Evolutionary conservation across 1,139 yeast species (phyloP).

Genomic region (Spathaspora sp.): DNA sequence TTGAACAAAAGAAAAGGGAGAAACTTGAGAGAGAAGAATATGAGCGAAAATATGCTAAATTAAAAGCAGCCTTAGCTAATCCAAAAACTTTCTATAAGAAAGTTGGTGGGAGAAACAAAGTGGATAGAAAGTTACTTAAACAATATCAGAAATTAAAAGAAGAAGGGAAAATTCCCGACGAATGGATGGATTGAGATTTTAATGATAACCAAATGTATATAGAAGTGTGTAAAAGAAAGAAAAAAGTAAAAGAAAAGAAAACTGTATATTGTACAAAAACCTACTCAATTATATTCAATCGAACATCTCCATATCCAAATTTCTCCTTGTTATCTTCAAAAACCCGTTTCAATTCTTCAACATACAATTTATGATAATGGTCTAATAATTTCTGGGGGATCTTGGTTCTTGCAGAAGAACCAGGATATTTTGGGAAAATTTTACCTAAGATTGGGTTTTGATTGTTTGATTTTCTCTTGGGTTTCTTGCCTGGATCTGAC

Average conservation of each 20-base stretch:
- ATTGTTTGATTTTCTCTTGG: neutral
- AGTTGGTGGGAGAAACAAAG: slow-evolving; percentile 28
- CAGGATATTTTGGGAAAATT: slow-evolving; percentile 16
- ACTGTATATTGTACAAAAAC: neutral
- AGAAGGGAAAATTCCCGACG: slow-evolving; percentile 3
- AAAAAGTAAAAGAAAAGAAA: neutral
- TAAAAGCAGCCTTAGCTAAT: slow-evolving; percentile 20
- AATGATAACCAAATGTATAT: neutral
- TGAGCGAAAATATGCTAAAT: slow-evolving; percentile 15
- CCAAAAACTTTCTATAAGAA: slow-evolving; percentile 13
- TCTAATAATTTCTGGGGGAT: slow-evolving; percentile 52
- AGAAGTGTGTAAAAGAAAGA: slow-evolving; percentile 1
- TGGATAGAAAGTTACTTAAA: slow-evolving; percentile 22
- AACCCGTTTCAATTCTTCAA: slow-evolving; percentile 62
- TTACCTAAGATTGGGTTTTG: slow-evolving; percentile 20
- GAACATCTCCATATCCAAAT: slow-evolving; percentile 53
- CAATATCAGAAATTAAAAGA: slow-evolving; percentile 6
- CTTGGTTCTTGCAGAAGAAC: slow-evolving; percentile 22
- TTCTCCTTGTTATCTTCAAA: slow-evolving; percentile 69
- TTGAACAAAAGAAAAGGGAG: slow-evolving; percentile 20
- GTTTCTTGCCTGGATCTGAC: slow-evolving; percentile 7
- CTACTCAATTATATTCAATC: slow-evolving; percentile 48
- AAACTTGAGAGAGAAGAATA: slow-evolving; percentile 18
- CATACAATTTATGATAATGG: slow-evolving; percentile 70
- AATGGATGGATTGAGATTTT: slow-evolving; percentile 1